phyloP scores from a whole-genome alignment of 1,284 basidiomycete species.

The Veloboletus limbatus region DNA sequence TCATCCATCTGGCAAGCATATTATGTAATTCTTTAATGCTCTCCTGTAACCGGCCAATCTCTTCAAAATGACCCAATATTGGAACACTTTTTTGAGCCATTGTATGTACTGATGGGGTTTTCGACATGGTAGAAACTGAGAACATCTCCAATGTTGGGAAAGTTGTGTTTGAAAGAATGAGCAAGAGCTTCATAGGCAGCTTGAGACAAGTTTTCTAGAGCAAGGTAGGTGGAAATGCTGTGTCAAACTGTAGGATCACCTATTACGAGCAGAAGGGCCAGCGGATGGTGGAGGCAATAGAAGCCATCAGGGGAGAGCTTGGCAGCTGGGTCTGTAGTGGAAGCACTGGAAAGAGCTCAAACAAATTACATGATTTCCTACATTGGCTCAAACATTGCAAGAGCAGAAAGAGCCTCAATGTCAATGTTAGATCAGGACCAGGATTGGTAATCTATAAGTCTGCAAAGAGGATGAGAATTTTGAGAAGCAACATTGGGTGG shows the following conservation, averaged over 20 bases:
- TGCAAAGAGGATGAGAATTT: no score
- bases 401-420: no score
- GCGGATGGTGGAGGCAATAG: neutral
- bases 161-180: neutral
- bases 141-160: neutral
- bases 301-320: neutral
- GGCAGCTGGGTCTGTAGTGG: neutral
- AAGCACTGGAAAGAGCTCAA: neutral
- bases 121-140: constrained; percentile 7
- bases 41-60: no score
- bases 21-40: no score
- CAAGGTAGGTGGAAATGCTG: constrained; percentile 6
- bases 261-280: neutral
- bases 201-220: constrained; percentile 2
- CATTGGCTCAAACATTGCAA: no score
- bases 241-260: neutral
- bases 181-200: constrained; percentile 4
- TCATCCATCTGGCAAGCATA: no score
- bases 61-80: no score
- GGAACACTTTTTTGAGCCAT: no score
- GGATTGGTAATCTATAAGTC: neutral
- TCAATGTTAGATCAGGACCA: no score
- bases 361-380: neutral
- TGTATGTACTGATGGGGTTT: neutral
- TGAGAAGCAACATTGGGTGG: no score